A percentile compares a stretch with the other conserved stretches of the same genome.
These are phyloP conservation scores for Barnettozyma vustinii DNA, from an alignment of 805 yeast species.

Conservation along the genomic window DNA sequence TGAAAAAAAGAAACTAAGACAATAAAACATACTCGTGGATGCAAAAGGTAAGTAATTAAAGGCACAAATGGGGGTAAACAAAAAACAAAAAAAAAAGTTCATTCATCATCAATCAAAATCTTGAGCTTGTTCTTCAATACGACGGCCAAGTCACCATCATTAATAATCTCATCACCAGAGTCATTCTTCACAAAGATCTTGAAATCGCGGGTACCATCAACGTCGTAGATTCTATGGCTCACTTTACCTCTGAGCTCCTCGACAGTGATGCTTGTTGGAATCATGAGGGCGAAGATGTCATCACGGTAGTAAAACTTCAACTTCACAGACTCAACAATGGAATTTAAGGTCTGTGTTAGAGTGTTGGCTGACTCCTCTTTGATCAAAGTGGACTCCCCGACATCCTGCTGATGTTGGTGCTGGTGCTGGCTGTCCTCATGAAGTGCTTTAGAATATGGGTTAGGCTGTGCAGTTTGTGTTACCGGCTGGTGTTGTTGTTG, in stretches of 20 bases:
- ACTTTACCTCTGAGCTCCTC: conserved; percentile 48
- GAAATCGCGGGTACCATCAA: conserved; percentile 25
- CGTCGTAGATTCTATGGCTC: conserved; percentile 42
- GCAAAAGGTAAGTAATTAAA: no score
- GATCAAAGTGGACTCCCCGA: conserved; percentile 27
- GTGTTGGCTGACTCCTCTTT: conserved; percentile 23
- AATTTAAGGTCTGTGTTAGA: conserved; percentile 6
- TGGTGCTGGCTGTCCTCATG: conserved; percentile 4
- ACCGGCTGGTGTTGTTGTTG: not conserved
- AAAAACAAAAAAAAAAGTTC: not conserved
- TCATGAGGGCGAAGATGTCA: conserved; percentile 70
- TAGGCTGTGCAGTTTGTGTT: not conserved
- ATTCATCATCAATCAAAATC: conserved; percentile 32
- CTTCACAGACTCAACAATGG: conserved; percentile 34
- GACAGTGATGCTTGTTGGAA: conserved; percentile 43
- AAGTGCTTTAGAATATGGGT: not conserved
- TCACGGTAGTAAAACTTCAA: conserved; percentile 75
- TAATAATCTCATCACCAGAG: conserved; percentile 28
- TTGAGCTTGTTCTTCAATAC: conserved; percentile 32
- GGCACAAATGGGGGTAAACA: not conserved
- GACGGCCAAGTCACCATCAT: conserved; percentile 29
- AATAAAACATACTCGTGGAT: not conserved
- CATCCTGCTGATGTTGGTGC: conserved; percentile 10
- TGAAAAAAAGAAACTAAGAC: not conserved
- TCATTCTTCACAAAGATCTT: conserved; percentile 30